Percentiles rank a stretch among this genome's conserved stretches.
Conservation (phyloP, 1,284 basidiomycete species). For the Rhodotorula sp. region DNA sequence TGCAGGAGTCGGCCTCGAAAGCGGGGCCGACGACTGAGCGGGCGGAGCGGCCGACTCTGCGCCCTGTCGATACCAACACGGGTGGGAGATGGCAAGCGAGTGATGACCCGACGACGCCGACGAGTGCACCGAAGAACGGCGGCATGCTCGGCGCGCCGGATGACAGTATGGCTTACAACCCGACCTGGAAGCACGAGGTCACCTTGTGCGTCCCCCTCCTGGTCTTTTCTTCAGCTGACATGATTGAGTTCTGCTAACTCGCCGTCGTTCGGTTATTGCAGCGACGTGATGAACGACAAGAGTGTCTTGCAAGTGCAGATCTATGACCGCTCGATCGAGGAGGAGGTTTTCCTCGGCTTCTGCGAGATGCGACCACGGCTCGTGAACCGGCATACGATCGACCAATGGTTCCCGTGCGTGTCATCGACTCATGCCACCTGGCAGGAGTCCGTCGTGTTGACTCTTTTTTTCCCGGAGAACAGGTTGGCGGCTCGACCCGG, state of each 20-base stretch:
- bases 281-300: conserved; percentile 89
- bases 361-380: conserved; percentile 87
- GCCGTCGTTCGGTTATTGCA: conserved; percentile 47
- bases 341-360: conserved; percentile 82
- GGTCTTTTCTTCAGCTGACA: neutral
- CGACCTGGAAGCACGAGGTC: conserved; percentile 98
- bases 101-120: conserved; percentile 31
- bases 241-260: conserved; percentile 4
- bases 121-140: conserved; percentile 7
- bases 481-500: conserved; percentile 28
- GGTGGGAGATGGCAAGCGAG: conserved; percentile 3
- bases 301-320: conserved; percentile 86
- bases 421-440: neutral
- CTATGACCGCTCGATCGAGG: conserved; percentile 84
- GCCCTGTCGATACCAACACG: conserved; percentile 18
- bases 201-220: conserved; percentile 69
- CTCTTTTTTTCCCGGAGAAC: conserved; percentile 21
- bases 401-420: conserved; percentile 91
- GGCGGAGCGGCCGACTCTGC: conserved; percentile 13
- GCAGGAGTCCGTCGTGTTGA: conserved; percentile 5
- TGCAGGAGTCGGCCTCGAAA: too few relatives aligned
- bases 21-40: neutral
- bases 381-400: conserved; percentile 86
- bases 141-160: conserved; percentile 18
- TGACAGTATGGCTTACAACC: conserved; percentile 63